These are phyloP conservation scores for Podospora pseudocomata DNA, from an alignment of 495 filamentous ascomycete genomes.

Conservation along the genomic window DNA sequence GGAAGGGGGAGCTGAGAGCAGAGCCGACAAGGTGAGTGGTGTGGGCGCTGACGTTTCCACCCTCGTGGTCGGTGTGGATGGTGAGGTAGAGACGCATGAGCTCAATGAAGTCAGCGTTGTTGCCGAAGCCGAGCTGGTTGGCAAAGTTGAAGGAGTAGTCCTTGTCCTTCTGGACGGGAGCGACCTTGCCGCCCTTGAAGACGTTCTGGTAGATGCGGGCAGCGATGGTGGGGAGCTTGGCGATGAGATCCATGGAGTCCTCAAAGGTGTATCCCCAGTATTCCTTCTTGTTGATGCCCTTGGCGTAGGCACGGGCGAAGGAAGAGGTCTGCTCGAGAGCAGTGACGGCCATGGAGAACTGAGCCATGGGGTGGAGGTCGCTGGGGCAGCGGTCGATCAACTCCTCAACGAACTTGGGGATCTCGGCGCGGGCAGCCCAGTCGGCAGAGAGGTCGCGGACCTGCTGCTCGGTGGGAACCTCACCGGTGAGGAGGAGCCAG, in stretches of 20 bases:
- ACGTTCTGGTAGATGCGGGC: constrained; percentile 99
- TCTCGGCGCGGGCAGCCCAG: constrained; percentile 94
- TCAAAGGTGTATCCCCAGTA: constrained; percentile 99
- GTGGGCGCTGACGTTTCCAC: constrained; percentile 97
- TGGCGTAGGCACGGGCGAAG: constrained; percentile 96
- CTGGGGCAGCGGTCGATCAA: constrained; percentile 98
- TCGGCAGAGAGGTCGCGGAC: constrained; percentile 95
- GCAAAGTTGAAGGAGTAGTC: constrained; percentile 98
- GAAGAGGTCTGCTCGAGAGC: constrained; percentile 97
- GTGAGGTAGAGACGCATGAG: constrained; percentile 97
- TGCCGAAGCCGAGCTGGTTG: constrained; percentile 94
- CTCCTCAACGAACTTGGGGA: constrained; percentile 97
- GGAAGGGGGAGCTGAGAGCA: constrained; percentile 94
- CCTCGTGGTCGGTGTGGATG: constrained; percentile 99
- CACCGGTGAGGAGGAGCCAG: constrained; percentile 97
- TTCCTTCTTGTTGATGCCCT: constrained; percentile 96
- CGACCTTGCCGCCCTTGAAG: constrained; percentile 99
- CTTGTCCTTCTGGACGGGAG: constrained; percentile 92
- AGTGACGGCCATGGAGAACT: constrained; percentile 96
- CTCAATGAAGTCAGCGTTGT: constrained; percentile 96
- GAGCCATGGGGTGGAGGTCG: constrained; percentile 98
- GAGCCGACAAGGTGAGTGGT: constrained; percentile 97
- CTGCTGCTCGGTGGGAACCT: constrained; percentile 95
- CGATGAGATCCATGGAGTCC: constrained; percentile 99
- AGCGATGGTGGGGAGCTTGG: constrained; percentile 97